Evolutionary conservation across 768 basidiomycete genomes (phyloP).

Genomic region (Floccularia luteovirens): DNA sequence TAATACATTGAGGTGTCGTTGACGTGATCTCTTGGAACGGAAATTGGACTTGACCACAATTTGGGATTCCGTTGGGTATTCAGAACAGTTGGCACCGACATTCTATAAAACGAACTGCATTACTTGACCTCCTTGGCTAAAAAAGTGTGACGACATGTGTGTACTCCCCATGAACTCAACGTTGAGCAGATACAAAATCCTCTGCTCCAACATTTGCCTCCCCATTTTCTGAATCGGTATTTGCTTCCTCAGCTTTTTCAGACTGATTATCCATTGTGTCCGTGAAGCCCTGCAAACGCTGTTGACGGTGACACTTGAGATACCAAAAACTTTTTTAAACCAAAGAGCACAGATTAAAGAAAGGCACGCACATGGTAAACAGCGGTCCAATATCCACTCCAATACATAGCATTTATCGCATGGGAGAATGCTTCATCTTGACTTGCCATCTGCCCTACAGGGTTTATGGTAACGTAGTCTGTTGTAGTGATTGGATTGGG

Average conservation of each 20-base stretch:
- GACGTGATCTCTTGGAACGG: too few species aligned
- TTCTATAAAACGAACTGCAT: too few species aligned
- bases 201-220: constrained; percentile 18
- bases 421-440: constrained; percentile 74
- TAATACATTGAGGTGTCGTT: too few species aligned
- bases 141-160: too few species aligned
- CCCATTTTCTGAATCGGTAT: constrained; percentile 18
- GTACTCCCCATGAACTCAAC: too few species aligned
- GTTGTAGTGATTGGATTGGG: constrained; percentile 12
- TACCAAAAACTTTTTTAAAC: background rate
- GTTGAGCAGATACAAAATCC: constrained; percentile 30
- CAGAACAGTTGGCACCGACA: too few species aligned
- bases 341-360: too few species aligned
- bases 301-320: constrained; percentile 4
- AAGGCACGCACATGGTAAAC: constrained; percentile 61
- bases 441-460: constrained; percentile 32
- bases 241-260: constrained; percentile 10
- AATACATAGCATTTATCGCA: constrained; percentile 77
- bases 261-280: constrained; percentile 6
- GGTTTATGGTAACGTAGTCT: constrained; percentile 19
- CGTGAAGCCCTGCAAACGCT: background rate
- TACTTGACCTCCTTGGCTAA: too few species aligned
- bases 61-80: too few species aligned
- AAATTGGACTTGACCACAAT: too few species aligned
- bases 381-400: constrained; percentile 85